Base-by-base conservation (phyloP, 2,329 filamentous ascomycete genomes). In the Tolypocladium inflatum region DNA sequence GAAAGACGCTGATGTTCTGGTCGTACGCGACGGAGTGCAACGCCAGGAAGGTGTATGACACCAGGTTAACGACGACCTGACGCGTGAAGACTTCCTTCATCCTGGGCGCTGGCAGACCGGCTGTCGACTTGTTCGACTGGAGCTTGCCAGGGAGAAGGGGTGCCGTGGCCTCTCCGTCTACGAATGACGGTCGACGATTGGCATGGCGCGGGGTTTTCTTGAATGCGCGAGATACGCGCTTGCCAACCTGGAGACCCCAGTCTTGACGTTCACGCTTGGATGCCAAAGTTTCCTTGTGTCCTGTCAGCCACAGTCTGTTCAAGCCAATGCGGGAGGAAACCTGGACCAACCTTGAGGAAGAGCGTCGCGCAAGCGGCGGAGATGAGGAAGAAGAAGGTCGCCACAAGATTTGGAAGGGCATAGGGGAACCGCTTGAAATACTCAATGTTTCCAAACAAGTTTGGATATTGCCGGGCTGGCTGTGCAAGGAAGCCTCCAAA, bases 401-500 rank as follows among this genome's bases (percentile, higher is more conserved):
- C 84, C 33, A 94, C 80, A 6, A 97, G 67, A 71, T 97, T 97
- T 0, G 93, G 94, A 54, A 97, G 75, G 3, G 84, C 80, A 69
- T 94, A 99, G 0, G 93, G 93, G 66, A 88, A 96, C 30, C 76
- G 79, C 63, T 85, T 85, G 59, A 97, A 82, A 61, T 95, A 86
- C 57, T 76, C 74, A 48, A 78, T 84, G 42, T 81, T 72, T 7
- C 86, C 86, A 66, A 95, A 95, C 3, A 91, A 58, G 2, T 73
- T 73, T 0, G 91, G 91, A 67, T 88, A 86, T 59, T 91, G 86
- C 59, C 87, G 80, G 1, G 87, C 85, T 0, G 93, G 93, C 59
- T 90, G 87, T 10, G 91, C 90, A 60, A 97, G 84, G 61, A 91
- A 86, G 5, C 93, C 93, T 35, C 93, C 93, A 66, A 97, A 88